phyloP scores from a whole-genome alignment of 2,329 filamentous ascomycete species.

The Exophiala bonariae region DNA sequence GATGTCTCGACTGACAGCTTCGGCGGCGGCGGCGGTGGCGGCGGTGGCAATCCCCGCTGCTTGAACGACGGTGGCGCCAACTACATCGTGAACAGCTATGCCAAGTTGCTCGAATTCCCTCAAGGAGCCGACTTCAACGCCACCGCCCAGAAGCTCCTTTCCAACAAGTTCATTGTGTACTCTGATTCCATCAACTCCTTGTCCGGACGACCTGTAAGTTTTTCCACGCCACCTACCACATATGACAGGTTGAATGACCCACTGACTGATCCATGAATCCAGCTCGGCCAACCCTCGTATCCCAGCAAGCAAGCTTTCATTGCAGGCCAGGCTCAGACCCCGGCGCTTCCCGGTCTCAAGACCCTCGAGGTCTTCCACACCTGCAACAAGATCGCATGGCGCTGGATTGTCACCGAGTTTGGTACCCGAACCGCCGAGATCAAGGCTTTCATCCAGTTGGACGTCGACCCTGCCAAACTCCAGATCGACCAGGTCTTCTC shows the following conservation, averaged over 20 bases:
- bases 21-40: background rate
- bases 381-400: constrained; percentile 25
- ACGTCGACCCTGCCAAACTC: constrained; percentile 9
- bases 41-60: constrained; percentile 5
- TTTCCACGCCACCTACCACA: too few species aligned
- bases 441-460: constrained; percentile 20
- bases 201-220: constrained; percentile 14
- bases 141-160: constrained; percentile 19
- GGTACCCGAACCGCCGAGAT: constrained; percentile 14
- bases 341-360: constrained; percentile 14
- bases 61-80: constrained; percentile 10
- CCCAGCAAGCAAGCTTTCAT: constrained; percentile 25
- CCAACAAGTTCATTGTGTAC: constrained; percentile 19
- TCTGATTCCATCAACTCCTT: constrained; percentile 25
- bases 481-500: constrained; percentile 25
- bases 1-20: background rate
- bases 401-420: constrained; percentile 20
- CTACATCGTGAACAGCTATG: constrained; percentile 17
- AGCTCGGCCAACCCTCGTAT: constrained; percentile 18
- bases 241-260: too few species aligned
- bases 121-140: constrained; percentile 19
- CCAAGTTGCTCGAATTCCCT: constrained; percentile 20
- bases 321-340: constrained; percentile 13
- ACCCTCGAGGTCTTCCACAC: constrained; percentile 20
- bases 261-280: too few species aligned